Base-by-base conservation (phyloP, 192 early-diverging fungal genomes). In the Entomortierella chlamydospora region DNA sequence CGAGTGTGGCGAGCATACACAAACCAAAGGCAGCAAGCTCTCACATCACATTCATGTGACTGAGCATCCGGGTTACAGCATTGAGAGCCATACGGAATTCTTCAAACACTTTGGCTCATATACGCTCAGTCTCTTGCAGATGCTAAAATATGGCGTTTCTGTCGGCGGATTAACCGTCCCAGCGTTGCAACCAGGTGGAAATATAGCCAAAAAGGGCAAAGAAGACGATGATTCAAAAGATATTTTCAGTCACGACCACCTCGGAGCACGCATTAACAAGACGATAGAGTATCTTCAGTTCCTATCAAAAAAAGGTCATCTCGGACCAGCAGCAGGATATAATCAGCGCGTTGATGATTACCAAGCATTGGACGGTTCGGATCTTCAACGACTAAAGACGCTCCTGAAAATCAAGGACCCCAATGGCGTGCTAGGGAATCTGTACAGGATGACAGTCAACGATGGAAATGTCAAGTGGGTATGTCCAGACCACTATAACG, bases 381-480 rank as follows among this genome's bases (percentile, higher is more conserved):
- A 74, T 37, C 49, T 72, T 29, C 20, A 43, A 9, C 62, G 30
- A 20, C 13, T 76, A 26, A 25, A 29, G 1, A 29, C 33, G 47
- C 61, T 61, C 26, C n/a, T 76, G 31, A 65, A 57, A 43, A 34
- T 17, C 8, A 56, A 15, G 10, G 65, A 68, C n/a, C 11, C 11
- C 0, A 29, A 20, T 2, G 29, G 25, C 9, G 56, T 47, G 12
- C 42, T 76, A 5, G 73, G 73, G n/a, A 62, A 68, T 18, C 52
- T 76, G 4, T 59, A 76, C 53, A 20, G 73, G 52, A 63, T 68
- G 10, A 49, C 55, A 11, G 55, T 63, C 0, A 25, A 31, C 0
- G 73, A 76, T 30, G 64, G 64, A 1, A 42, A 68, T 41, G 73
- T 76, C 26, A 67, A 65, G 29, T 73, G 73, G 73, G 73, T 76